phyloP scores from a whole-genome alignment of 768 basidiomycete species.

The Candolleomyces efflorescens region DNA sequence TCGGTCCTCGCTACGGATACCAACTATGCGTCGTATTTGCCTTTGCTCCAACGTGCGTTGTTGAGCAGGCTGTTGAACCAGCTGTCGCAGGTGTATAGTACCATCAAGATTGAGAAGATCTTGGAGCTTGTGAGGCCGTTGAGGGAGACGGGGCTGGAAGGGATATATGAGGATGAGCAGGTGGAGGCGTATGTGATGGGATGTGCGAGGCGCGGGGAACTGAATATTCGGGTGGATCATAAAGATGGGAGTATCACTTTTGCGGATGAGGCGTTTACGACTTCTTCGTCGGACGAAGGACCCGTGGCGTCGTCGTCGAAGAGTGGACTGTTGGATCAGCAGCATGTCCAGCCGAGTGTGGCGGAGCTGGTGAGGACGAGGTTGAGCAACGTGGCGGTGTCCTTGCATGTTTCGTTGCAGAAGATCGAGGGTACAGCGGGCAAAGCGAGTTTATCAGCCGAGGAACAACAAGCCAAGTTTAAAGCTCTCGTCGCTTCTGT shows the following conservation, averaged over 20 bases:
- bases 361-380: constrained; percentile 73
- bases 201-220: constrained; percentile 82
- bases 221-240: constrained; percentile 86
- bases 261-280: constrained; percentile 68
- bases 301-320: constrained; percentile 22
- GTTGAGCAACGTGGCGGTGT: constrained; percentile 68
- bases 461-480: constrained; percentile 58
- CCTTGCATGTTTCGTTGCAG: constrained; percentile 67
- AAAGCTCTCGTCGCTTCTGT: constrained; percentile 39
- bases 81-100: constrained; percentile 89
- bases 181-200: constrained; percentile 93
- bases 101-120: constrained; percentile 75
- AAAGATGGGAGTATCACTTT: constrained; percentile 82
- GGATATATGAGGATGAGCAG: constrained; percentile 67
- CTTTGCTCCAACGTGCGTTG: constrained; percentile 87
- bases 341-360: constrained; percentile 63
- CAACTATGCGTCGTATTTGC: constrained; percentile 76
- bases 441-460: constrained; percentile 31
- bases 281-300: constrained; percentile 37
- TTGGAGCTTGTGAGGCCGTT: constrained; percentile 77
- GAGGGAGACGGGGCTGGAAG: constrained; percentile 46
- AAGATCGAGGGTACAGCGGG: constrained; percentile 39
- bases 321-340: constrained; percentile 17
- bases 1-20: constrained; percentile 29
- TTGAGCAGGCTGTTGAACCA: constrained; percentile 88